These are phyloP conservation scores for Aspergillus viridinutans DNA, from an alignment of 2,329 filamentous ascomycete species.

Conservation along the genomic window DNA sequence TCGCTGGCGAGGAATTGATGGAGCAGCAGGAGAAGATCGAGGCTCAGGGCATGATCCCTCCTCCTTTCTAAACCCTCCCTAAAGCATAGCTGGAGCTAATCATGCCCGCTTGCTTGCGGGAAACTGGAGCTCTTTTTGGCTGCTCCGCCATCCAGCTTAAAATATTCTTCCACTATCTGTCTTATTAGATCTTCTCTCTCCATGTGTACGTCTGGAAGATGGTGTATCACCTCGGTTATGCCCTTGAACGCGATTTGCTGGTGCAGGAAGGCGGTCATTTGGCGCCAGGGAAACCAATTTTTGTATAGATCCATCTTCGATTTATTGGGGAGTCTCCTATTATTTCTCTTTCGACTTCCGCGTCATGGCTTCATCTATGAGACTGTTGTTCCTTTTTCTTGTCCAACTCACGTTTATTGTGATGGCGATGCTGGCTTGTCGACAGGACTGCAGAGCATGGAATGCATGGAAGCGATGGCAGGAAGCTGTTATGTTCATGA, in stretches of 20 bases:
- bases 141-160: conserved; percentile 20
- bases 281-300: conserved; percentile 34
- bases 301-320: conserved; percentile 38
- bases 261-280: conserved; percentile 32
- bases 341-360: conserved; percentile 15
- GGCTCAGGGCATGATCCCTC: conserved; percentile 41
- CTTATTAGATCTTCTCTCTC: conserved; percentile 44
- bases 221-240: conserved; percentile 30
- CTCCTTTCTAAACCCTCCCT: conserved; percentile 44
- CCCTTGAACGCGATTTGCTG: conserved; percentile 30
- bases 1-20: conserved; percentile 78
- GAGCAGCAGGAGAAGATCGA: conserved; percentile 67
- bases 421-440: conserved; percentile 22
- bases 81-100: conserved; percentile 11
- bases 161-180: conserved; percentile 32
- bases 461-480: conserved; percentile 25
- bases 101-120: conserved; percentile 6
- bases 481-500: conserved; percentile 26
- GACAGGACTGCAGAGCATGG: conserved; percentile 19
- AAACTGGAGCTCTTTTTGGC: conserved; percentile 6
- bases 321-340: conserved; percentile 13
- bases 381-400: conserved; percentile 23
- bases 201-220: conserved; percentile 29
- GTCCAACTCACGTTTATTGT: conserved; percentile 17
- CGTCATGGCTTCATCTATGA: conserved; percentile 23